A percentile compares a stretch with the other conserved stretches of the same genome.
Evolutionary conservation across 2,329 filamentous ascomycete species (phyloP).

Genomic region (Penicillium palitans): DNA sequence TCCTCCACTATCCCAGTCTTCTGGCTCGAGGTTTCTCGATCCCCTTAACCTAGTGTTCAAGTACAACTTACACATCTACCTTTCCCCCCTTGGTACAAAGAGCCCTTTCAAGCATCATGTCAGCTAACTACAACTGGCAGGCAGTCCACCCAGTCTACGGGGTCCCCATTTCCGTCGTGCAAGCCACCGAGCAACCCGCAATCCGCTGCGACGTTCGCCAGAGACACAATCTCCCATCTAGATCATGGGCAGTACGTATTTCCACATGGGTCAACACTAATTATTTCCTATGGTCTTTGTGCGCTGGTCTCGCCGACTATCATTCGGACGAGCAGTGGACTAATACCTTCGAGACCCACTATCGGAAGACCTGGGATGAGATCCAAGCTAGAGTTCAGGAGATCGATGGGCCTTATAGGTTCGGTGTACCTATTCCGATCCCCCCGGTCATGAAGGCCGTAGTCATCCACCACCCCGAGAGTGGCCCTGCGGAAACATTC

Average conservation of each 20-base stretch:
- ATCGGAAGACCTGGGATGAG: not conserved
- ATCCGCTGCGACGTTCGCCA: not conserved
- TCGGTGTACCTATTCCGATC: not conserved
- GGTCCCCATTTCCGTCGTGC: not conserved
- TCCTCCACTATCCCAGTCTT: not conserved
- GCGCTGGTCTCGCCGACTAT: not conserved
- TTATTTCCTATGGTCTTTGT: constrained; percentile 8
- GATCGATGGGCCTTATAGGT: not conserved
- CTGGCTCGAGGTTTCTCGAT: not conserved
- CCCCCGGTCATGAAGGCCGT: not conserved
- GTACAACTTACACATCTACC: not conserved
- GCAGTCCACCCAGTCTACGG: constrained; percentile 1
- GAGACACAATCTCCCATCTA: not conserved
- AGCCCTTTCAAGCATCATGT: not conserved
- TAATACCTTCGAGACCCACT: not conserved
- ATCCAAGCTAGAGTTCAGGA: constrained; percentile 2
- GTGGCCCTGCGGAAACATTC: not conserved
- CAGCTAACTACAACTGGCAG: not conserved
- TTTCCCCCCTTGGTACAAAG: not conserved
- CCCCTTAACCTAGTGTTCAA: not conserved
- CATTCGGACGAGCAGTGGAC: not conserved
- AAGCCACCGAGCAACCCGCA: not conserved
- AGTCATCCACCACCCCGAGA: not conserved
- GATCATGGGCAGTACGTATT: not conserved
- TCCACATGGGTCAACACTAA: constrained; percentile 9